A percentile compares a stretch with the other conserved stretches of the same genome.
These are phyloP conservation scores for Aphelidium insulamus DNA, from an alignment of 371 early-diverging fungal species.

Conservation along the genomic window DNA sequence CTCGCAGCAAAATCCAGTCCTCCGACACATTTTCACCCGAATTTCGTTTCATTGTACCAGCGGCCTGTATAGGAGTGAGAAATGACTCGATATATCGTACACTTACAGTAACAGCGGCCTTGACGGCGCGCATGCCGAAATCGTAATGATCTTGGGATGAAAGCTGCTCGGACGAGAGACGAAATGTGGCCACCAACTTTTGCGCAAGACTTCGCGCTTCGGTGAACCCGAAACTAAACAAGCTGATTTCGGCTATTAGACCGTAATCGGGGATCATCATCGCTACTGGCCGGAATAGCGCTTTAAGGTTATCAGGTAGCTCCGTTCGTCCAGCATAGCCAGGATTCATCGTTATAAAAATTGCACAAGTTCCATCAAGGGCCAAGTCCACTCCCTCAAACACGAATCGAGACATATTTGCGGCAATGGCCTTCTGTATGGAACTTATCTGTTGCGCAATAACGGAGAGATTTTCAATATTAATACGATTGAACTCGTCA, in stretches of 20 bases:
- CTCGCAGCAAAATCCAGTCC: slow-evolving; percentile 25
- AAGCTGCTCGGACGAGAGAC: slow-evolving; percentile 27
- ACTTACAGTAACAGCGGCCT: slow-evolving; percentile 31
- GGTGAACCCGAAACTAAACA: slow-evolving; percentile 32
- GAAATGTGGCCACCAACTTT: slow-evolving; percentile 36
- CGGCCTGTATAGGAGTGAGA: no score
- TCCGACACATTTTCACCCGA: slow-evolving; percentile 22
- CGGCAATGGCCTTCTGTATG: slow-evolving; percentile 25
- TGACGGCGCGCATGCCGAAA: slow-evolving; percentile 36
- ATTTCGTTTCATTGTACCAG: slow-evolving; percentile 28
- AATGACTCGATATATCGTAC: no score
- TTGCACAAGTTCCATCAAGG: slow-evolving; percentile 24
- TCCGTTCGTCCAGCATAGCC: slow-evolving; percentile 39
- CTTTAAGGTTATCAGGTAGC: slow-evolving; percentile 33
- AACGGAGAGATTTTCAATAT: slow-evolving; percentile 23
- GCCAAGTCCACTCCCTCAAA: slow-evolving; percentile 30
- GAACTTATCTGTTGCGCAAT: slow-evolving; percentile 32
- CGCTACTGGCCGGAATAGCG: slow-evolving; percentile 29
- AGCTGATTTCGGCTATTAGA: slow-evolving; percentile 30
- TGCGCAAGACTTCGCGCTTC: slow-evolving; percentile 25
- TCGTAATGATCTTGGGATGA: slow-evolving; percentile 38
- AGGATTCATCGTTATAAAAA: slow-evolving; percentile 42
- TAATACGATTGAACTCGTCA: slow-evolving; percentile 35
- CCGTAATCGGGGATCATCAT: slow-evolving; percentile 42
- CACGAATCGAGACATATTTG: slow-evolving; percentile 18